A percentile compares a stretch with the other conserved stretches of the same genome.
Conservation (phyloP, 768 basidiomycete species). For the Panus rudis region DNA sequence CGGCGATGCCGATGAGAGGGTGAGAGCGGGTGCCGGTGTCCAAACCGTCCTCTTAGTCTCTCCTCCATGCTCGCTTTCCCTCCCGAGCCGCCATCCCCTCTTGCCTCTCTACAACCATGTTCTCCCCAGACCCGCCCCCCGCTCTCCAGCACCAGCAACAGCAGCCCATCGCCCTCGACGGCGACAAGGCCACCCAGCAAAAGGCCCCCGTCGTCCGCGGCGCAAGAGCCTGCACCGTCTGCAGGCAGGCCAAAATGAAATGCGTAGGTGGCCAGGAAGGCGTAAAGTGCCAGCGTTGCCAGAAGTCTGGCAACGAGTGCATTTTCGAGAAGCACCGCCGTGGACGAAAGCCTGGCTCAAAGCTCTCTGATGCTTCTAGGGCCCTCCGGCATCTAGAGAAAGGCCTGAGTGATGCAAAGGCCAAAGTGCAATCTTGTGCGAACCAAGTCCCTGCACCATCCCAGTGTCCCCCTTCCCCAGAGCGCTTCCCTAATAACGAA, state of each 20-base stretch:
- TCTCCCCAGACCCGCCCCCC: no score
- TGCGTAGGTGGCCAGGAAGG: conserved; percentile 88
- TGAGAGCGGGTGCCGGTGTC: no score
- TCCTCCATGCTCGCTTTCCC: no score
- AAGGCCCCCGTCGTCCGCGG: conserved; percentile 41
- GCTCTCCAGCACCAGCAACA: no score
- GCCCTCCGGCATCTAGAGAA: conserved; percentile 85
- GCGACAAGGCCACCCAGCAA: conserved; percentile 11
- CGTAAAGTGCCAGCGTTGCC: conserved; percentile 78
- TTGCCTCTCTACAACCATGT: no score
- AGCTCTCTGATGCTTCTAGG: conserved; percentile 87
- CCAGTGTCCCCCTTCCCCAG: conserved; percentile 15
- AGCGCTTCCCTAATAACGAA: conserved; percentile 38
- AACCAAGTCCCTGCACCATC: conserved; percentile 28
- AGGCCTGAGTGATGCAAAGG: conserved; percentile 68
- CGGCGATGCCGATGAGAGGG: no score
- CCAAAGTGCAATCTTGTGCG: conserved; percentile 45
- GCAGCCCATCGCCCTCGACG: not conserved
- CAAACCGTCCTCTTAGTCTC: no score
- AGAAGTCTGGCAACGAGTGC: conserved; percentile 74
- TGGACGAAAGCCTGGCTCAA: conserved; percentile 84
- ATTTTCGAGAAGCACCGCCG: conserved; percentile 86
- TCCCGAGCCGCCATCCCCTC: no score
- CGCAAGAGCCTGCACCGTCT: conserved; percentile 73
- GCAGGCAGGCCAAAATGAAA: conserved; percentile 62